Conservation (phyloP, 495 filamentous ascomycete species). For the Hyaloscypha finlandica region DNA sequence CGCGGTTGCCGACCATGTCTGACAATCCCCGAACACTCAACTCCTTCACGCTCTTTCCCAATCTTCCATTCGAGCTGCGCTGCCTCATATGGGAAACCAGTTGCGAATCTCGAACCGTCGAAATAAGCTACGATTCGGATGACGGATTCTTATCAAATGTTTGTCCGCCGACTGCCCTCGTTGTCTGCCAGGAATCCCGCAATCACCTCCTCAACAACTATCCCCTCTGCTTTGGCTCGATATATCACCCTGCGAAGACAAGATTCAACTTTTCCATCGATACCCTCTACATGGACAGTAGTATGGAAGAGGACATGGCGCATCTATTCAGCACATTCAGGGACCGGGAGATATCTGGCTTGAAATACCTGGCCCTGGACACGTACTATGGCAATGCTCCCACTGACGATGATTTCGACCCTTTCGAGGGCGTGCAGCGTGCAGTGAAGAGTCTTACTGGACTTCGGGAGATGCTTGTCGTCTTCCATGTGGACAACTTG, state of each 20-base stretch:
- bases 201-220: not conserved
- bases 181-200: conserved; percentile 13
- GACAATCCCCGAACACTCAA: not conserved
- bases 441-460: conserved; percentile 1
- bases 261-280: conserved; percentile 19
- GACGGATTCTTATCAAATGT: not conserved
- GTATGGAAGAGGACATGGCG: not conserved
- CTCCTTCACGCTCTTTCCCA: conserved; percentile 22
- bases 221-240: conserved; percentile 14
- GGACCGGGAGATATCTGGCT: not conserved
- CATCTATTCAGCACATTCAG: conserved; percentile 6
- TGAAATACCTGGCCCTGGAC: conserved; percentile 11
- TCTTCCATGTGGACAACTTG: conserved; percentile 1
- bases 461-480: not conserved
- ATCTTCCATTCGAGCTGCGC: conserved; percentile 15
- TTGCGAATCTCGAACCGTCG: not conserved
- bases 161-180: conserved; percentile 3
- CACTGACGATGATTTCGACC: not conserved
- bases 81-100: conserved; percentile 12
- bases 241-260: not conserved
- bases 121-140: conserved; percentile 10
- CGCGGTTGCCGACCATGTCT: not conserved
- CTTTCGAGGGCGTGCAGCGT: not conserved
- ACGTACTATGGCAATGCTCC: not conserved
- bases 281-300: conserved; percentile 3